Evolutionary conservation across 2,329 filamentous ascomycete genomes (phyloP), one percentile per base, ranked within the genome.

Genomic region (Aureobasidium zeae): DNA sequence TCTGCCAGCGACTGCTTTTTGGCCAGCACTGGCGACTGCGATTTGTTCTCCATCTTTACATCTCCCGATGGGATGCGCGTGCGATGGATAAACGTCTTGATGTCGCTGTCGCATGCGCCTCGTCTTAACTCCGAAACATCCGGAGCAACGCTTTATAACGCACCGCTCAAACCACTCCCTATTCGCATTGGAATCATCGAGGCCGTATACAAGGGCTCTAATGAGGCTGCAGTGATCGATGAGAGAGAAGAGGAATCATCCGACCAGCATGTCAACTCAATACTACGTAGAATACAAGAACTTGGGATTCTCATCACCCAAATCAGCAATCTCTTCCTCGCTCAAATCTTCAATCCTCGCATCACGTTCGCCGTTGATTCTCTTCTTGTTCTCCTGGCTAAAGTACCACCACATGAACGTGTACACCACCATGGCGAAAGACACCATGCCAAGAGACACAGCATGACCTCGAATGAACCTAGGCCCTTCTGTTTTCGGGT

Each of bases 401-500:
- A 65, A 63, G 44, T 63, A 62, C 25, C 58, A 55, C 55, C 59
- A 66, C 57, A 69, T 54, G 4, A 61, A 36, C 0, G 52, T 54
- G 35, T 64, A 66, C 9, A 63, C 56, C 1, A 59, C n/a, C 21
- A 58, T 55, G 1, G 62, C 63, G n/a, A 64, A 60, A 2, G 57
- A 61, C 0, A 74, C 65, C 61, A 75, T 66, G 0, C 67, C 65
- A 50, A 76, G 63, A 0, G 69, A 70, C 0, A 73, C 69, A 4
- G 61, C 68, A 44, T 76, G 73, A 0, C 73, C 73, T n/a, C 61
- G 65, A 8, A 69, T 55, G 45, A 68, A 77, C 0, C 62, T 57
- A 0, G 72, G 72, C 0, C 60, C 61, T 48, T 72, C 61, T 0
- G 53, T 51, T 0, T 60, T 57, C 3, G 64, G 62, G 47, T 74